These are phyloP conservation scores for Ophiocordyceps australis DNA, from an alignment of 2,329 filamentous ascomycete genomes.

Conservation along the genomic window DNA sequence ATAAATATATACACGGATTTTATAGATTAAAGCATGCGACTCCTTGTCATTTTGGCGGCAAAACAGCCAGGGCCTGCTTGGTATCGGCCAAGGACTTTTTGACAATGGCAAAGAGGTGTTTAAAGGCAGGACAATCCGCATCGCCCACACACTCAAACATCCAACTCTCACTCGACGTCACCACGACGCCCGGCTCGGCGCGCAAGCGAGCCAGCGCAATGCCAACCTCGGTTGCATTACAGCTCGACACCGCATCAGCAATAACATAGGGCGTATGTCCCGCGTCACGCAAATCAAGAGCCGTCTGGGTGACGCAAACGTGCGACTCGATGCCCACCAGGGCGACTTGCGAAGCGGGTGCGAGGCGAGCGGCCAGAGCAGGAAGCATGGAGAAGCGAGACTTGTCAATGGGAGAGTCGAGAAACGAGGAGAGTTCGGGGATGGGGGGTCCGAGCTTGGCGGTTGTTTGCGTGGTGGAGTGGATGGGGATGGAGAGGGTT, in stretches of 20 bases:
- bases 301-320: conserved; percentile 88
- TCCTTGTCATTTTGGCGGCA: conserved; percentile 20
- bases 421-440: conserved; percentile 41
- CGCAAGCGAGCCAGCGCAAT: conserved; percentile 63
- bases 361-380: conserved; percentile 28
- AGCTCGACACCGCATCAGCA: conserved; percentile 78
- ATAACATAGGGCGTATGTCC: conserved; percentile 76
- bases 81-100: conserved; percentile 61
- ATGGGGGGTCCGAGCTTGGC: conserved; percentile 67
- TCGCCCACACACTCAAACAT: conserved; percentile 83
- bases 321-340: conserved; percentile 87
- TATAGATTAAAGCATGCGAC: background rate
- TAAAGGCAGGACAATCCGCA: conserved; percentile 56
- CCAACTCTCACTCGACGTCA: conserved; percentile 80
- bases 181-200: conserved; percentile 48
- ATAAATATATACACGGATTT: background rate
- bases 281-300: conserved; percentile 56
- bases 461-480: conserved; percentile 72
- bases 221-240: conserved; percentile 64
- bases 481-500: conserved; percentile 57
- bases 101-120: conserved; percentile 53
- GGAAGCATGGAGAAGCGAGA: conserved; percentile 81
- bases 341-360: conserved; percentile 37
- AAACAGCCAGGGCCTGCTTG: conserved; percentile 43
- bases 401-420: conserved; percentile 58